A percentile compares a stretch with the other conserved stretches of the same genome.
Evolutionary conservation across 2,329 filamentous ascomycete species (phyloP).

Genomic region (Aureobasidium sp.): DNA sequence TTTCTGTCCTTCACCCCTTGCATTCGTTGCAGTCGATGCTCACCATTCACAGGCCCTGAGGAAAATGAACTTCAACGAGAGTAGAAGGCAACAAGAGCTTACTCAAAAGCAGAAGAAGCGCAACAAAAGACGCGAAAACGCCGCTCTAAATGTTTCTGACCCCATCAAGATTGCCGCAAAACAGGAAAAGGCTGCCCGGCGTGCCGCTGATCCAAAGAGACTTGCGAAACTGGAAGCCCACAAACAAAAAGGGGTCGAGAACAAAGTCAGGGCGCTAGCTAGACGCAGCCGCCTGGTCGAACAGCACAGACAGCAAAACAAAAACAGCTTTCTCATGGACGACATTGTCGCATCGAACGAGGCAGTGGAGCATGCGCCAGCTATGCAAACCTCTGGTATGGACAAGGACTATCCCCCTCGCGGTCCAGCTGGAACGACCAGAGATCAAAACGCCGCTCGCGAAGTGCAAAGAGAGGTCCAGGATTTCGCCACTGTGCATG

Average conservation of each 20-base stretch:
- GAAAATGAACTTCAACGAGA: background rate
- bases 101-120: background rate
- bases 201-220: background rate
- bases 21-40: background rate
- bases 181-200: background rate
- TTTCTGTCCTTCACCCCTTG: background rate
- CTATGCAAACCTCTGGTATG: background rate
- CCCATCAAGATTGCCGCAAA: background rate
- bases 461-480: background rate
- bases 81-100: background rate
- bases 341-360: background rate
- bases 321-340: background rate
- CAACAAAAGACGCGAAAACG: background rate
- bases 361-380: background rate
- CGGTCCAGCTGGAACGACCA: background rate
- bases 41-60: background rate
- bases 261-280: background rate
- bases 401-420: background rate
- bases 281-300: background rate
- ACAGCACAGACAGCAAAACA: background rate
- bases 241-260: background rate
- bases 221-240: background rate
- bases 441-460: background rate
- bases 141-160: background rate
- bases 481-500: background rate